These are phyloP conservation scores for Vanderwaltozyma verrucispora DNA, from an alignment of 805 yeast species.

Conservation along the genomic window DNA sequence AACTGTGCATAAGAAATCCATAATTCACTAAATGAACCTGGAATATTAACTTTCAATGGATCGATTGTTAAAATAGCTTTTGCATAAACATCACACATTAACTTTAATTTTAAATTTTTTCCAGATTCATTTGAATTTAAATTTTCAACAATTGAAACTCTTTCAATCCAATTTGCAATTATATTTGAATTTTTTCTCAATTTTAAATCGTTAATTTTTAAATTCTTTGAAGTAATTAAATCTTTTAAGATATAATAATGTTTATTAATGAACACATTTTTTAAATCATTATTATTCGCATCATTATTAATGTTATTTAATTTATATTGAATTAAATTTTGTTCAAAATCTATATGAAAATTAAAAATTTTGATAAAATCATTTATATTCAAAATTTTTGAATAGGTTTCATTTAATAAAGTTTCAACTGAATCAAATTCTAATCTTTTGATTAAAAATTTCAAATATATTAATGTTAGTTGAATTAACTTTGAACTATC, in stretches of 20 bases:
- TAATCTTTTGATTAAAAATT: background rate
- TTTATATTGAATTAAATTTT: constrained; percentile 29
- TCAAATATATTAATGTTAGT: background rate
- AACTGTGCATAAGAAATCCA: constrained; percentile 65
- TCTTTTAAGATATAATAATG: constrained; percentile 6
- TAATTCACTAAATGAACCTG: constrained; percentile 40
- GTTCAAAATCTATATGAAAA: constrained; percentile 50
- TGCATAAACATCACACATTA: constrained; percentile 40
- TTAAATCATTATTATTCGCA: no score
- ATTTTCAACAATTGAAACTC: constrained; percentile 39
- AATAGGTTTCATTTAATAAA: constrained; percentile 28
- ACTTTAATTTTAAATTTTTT: constrained; percentile 3
- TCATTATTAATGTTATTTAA: background rate
- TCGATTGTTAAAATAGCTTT: constrained; percentile 57
- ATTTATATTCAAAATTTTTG: constrained; percentile 37
- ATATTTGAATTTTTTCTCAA: constrained; percentile 52
- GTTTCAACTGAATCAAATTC: background rate
- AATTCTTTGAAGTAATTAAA: constrained; percentile 45
- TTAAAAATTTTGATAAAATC: constrained; percentile 62
- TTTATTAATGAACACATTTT: background rate
- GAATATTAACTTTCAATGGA: constrained; percentile 38
- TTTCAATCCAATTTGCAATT: constrained; percentile 58
- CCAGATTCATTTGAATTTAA: background rate
- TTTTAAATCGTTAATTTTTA: constrained; percentile 56
- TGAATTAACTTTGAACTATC: constrained; percentile 30